Conservation (phyloP, 371 early-diverging fungal species). For the Choanephora cucurbitarum region DNA sequence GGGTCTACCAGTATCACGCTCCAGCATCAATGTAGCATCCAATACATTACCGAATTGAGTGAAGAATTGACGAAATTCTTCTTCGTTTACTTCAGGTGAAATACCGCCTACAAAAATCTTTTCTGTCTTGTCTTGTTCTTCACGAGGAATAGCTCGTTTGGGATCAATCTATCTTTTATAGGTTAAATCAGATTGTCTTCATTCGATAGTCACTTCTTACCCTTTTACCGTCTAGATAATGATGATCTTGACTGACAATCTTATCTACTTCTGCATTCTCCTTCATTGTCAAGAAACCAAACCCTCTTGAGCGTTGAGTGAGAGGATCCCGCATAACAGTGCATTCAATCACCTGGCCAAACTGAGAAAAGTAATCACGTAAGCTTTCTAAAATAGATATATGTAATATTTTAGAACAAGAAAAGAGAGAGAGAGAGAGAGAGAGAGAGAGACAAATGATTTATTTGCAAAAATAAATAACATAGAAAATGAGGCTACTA, state of each 20-base stretch:
- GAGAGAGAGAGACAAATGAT: background rate
- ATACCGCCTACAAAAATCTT: slow-evolving; percentile 94
- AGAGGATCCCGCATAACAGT: slow-evolving; percentile 84
- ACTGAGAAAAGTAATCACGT: slow-evolving; percentile 73
- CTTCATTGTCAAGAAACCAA: slow-evolving; percentile 88
- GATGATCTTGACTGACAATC: slow-evolving; percentile 75
- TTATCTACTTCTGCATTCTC: slow-evolving; percentile 67
- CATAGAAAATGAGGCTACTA: no score
- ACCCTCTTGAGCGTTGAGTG: slow-evolving; percentile 83
- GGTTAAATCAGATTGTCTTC: no score
- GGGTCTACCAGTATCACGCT: slow-evolving; percentile 76
- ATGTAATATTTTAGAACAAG: no score
- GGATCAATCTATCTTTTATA: slow-evolving; percentile 92
- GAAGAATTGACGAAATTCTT: slow-evolving; percentile 79
- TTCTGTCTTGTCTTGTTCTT: slow-evolving; percentile 76
- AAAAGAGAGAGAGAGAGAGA: background rate
- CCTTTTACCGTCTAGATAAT: slow-evolving; percentile 77
- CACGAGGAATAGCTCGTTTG: slow-evolving; percentile 84
- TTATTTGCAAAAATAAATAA: background rate
- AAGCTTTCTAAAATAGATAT: slow-evolving; percentile 75
- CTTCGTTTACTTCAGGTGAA: slow-evolving; percentile 77
- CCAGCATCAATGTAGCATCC: slow-evolving; percentile 79
- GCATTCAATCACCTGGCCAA: slow-evolving; percentile 65
- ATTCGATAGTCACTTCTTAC: slow-evolving; percentile 55
- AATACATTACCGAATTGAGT: slow-evolving; percentile 74